phyloP scores from a whole-genome alignment of 1,139 yeast species.

The Citeromyces hawaiiensis region DNA sequence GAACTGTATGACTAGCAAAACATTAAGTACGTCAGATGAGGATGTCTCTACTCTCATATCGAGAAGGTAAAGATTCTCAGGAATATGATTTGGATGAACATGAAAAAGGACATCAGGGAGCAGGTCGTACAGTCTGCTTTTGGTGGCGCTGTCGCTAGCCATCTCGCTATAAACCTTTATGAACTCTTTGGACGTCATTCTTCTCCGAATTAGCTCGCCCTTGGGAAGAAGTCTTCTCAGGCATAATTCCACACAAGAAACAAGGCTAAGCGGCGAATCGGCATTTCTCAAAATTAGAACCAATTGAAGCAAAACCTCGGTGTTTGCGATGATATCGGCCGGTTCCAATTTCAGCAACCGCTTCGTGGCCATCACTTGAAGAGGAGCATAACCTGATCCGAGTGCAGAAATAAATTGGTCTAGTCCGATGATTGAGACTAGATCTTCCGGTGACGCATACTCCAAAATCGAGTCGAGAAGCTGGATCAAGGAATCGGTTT shows the following conservation, averaged over 20 bases:
- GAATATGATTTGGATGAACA: conserved; percentile 6
- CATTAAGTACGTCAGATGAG: conserved; percentile 13
- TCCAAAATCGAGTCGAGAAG: neutral
- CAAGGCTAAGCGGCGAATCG: conserved; percentile 9
- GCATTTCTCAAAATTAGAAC: conserved; percentile 10
- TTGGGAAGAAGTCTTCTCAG: conserved; percentile 8
- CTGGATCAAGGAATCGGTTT: neutral
- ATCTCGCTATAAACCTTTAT: conserved; percentile 9
- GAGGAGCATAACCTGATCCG: conserved; percentile 10
- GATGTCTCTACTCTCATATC: conserved; percentile 9
- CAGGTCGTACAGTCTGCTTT: conserved; percentile 14
- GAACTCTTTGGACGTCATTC: conserved; percentile 11
- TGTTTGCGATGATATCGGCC: conserved; percentile 14
- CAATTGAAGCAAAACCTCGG: conserved; percentile 11
- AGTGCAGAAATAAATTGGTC: conserved; percentile 6
- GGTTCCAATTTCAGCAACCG: conserved; percentile 10
- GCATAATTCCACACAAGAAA: conserved; percentile 10
- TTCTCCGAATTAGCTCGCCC: conserved; percentile 14
- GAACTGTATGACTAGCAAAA: conserved; percentile 10
- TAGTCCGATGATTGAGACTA: conserved; percentile 1
- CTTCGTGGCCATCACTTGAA: conserved; percentile 9
- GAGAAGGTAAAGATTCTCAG: conserved; percentile 11
- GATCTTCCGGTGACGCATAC: neutral
- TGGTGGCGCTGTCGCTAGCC: conserved; percentile 6
- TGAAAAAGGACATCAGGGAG: conserved; percentile 10